Percentiles rank a stretch among this genome's conserved stretches.
phyloP scores from a whole-genome alignment of 441 rosid genomes.

The Eugenia klotzschiana region DNA sequence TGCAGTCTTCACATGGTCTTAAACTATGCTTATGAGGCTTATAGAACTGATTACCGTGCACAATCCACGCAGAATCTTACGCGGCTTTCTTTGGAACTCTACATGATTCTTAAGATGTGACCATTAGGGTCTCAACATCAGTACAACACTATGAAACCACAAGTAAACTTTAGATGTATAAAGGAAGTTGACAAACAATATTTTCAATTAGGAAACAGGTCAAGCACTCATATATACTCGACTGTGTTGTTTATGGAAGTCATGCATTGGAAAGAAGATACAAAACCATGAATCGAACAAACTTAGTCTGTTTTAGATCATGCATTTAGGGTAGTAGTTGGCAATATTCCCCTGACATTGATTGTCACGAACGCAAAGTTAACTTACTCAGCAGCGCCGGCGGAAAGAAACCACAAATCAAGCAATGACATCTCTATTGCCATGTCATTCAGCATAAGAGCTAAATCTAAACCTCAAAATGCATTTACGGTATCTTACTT shows the following conservation, averaged over 20 bases:
- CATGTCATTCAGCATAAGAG: neutral
- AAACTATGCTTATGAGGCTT: neutral
- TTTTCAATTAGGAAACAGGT: neutral
- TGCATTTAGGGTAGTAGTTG: neutral
- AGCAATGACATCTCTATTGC: neutral
- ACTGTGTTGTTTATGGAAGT: neutral
- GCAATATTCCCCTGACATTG: neutral
- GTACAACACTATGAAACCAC: neutral
- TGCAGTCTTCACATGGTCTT: neutral
- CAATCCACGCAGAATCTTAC: neutral
- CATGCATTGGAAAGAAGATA: neutral
- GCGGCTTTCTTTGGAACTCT: neutral
- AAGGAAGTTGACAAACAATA: neutral
- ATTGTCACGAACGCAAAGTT: neutral
- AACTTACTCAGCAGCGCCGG: neutral
- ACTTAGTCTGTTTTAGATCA: neutral
- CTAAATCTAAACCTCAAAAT: neutral
- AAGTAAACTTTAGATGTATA: neutral
- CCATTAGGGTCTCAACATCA: neutral
- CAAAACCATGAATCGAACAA: neutral
- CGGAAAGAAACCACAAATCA: neutral
- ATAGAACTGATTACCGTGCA: neutral
- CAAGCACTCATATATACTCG: neutral
- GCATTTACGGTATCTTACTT: neutral
- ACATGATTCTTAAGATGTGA: neutral